Conservation (phyloP, 371 early-diverging fungal genomes). For the Mortierella sp. region DNA sequence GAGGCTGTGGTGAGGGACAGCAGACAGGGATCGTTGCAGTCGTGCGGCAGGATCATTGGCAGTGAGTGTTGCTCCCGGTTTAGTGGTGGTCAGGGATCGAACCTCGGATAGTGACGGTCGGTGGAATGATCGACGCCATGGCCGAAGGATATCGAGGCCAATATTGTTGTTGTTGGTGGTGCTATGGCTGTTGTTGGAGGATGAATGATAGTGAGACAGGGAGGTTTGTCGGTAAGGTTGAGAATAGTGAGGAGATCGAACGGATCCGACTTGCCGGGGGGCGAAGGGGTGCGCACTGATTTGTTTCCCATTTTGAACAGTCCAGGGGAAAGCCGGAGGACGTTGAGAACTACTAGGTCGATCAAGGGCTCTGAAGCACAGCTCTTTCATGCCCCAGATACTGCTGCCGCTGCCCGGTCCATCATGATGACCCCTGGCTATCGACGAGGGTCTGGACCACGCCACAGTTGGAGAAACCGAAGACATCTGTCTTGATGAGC, state of each 20-base stretch:
- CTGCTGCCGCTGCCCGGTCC: neutral
- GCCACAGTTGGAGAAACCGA: neutral
- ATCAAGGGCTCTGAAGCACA: neutral
- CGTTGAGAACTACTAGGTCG: neutral
- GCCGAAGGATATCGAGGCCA: slow-evolving; percentile 19
- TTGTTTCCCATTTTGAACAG: slow-evolving; percentile 37
- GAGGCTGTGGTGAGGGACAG: slow-evolving; percentile 42
- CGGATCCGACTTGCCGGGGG: slow-evolving; percentile 7
- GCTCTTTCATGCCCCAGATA: neutral
- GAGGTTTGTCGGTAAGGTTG: slow-evolving; percentile 1
- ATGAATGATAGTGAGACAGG: slow-evolving; percentile 15
- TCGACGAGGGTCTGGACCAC: slow-evolving; percentile 1
- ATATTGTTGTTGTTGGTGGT: slow-evolving; percentile 3
- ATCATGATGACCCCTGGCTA: neutral
- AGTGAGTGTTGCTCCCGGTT: slow-evolving; percentile 12
- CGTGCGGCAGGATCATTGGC: slow-evolving; percentile 22
- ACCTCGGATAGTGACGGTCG: slow-evolving; percentile 10
- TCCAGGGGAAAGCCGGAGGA: slow-evolving; percentile 1
- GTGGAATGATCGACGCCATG: slow-evolving; percentile 35
- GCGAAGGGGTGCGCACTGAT: slow-evolving; percentile 11
- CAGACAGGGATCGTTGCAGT: slow-evolving; percentile 38
- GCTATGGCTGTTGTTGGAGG: slow-evolving; percentile 1
- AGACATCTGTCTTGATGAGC: neutral
- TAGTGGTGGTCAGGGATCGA: slow-evolving; percentile 31
- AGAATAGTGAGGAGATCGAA: neutral